A percentile compares a stretch with the other conserved stretches of the same genome.
Evolutionary conservation across 2,329 filamentous ascomycete genomes (phyloP).

Genomic region (Fusarium algeriense): DNA sequence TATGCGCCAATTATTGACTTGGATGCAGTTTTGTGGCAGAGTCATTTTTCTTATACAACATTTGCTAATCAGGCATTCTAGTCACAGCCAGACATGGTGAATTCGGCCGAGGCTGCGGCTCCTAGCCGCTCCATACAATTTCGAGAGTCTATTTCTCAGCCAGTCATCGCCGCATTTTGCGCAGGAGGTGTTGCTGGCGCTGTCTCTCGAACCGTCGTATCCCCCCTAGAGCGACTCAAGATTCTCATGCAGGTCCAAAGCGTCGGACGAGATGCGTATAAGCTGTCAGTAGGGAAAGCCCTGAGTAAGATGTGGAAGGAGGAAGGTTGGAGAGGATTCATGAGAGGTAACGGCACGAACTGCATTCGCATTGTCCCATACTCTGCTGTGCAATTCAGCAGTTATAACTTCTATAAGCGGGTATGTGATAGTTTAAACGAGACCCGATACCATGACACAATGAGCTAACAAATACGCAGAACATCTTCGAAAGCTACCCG

Average conservation of each 20-base stretch:
- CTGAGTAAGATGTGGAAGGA: constrained; percentile 96
- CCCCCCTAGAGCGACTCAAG: constrained; percentile 93
- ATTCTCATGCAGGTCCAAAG: constrained; percentile 98
- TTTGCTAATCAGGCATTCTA: constrained; percentile 37
- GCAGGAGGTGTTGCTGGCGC: constrained; percentile 94
- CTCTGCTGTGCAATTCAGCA: constrained; percentile 97
- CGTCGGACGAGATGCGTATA: constrained; percentile 90
- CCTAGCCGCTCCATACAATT: constrained; percentile 51
- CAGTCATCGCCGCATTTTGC: constrained; percentile 90
- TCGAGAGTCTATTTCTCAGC: constrained; percentile 75
- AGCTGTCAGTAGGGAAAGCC: constrained; percentile 89
- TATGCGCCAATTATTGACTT: constrained; percentile 1
- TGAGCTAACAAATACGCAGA: constrained; percentile 50
- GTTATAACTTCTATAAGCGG: constrained; percentile 96
- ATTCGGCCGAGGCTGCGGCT: constrained; percentile 44
- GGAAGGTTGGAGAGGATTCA: constrained; percentile 96
- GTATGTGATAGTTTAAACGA: constrained; percentile 62
- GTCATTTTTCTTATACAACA: background rate
- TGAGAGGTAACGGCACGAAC: constrained; percentile 98
- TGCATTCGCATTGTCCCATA: constrained; percentile 99
- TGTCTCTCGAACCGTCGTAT: constrained; percentile 97
- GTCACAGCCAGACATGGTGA: constrained; percentile 47
- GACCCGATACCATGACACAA: too few species aligned
- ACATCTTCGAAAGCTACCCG: constrained; percentile 82
- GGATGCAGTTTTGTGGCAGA: background rate